These are phyloP conservation scores for Centaurea solstitialis DNA, from an alignment of 129 eudicot species.

Conservation along the genomic window DNA sequence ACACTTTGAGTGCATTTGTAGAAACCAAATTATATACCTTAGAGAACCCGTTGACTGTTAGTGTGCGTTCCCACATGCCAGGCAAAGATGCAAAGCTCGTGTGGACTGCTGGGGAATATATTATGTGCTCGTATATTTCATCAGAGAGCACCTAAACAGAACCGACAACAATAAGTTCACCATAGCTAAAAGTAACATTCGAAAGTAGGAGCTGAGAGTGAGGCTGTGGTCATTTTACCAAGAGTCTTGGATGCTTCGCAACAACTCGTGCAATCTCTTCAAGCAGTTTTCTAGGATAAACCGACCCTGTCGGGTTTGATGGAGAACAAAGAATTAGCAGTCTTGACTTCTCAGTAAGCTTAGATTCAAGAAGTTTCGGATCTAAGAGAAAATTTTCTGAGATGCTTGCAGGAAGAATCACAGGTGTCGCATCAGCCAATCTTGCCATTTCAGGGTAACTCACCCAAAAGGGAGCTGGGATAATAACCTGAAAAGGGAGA, in stretches of 20 bases:
- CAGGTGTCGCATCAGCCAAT: conserved; percentile 91
- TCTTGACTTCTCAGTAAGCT: conserved; percentile 84
- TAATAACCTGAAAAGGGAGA: conserved; percentile 56
- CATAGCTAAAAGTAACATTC: conserved; percentile 4
- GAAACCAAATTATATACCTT: conserved; percentile 54
- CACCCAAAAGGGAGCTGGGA: conserved; percentile 97
- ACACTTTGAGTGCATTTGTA: not conserved
- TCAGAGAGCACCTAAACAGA: conserved; percentile 75
- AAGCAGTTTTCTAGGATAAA: conserved; percentile 70
- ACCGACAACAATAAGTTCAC: conserved; percentile 9
- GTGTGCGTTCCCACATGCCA: conserved; percentile 97
- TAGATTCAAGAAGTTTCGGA: conserved; percentile 81
- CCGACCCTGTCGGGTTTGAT: conserved; percentile 94
- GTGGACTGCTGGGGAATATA: conserved; percentile 87
- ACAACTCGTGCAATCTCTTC: conserved; percentile 84
- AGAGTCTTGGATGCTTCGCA: conserved; percentile 90
- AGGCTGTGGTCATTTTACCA: conserved; percentile 43
- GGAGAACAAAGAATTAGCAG: conserved; percentile 92
- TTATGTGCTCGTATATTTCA: conserved; percentile 94
- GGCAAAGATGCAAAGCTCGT: conserved; percentile 99
- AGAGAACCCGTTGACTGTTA: conserved; percentile 95
- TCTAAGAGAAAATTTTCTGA: conserved; percentile 87
- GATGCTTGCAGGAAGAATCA: conserved; percentile 76
- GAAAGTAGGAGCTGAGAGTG: not conserved
- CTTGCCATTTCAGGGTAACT: conserved; percentile 99